Base-by-base conservation (phyloP, 768 basidiomycete genomes). In the Wakefieldia striispora region DNA sequence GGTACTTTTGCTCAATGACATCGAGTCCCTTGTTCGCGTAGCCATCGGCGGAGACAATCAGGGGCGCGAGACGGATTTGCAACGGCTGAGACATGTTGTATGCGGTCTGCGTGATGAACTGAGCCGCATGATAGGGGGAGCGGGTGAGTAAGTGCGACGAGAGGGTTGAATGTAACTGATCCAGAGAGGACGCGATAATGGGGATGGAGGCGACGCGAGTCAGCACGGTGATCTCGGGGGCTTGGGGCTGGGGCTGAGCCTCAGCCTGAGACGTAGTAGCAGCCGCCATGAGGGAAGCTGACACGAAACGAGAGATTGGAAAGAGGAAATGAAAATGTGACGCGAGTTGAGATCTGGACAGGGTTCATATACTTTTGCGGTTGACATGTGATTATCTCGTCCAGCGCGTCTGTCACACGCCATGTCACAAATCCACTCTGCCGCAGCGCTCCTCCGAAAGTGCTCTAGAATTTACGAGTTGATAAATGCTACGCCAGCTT, bases 21-120 rank as follows among this genome's bases (percentile, higher is more conserved):
- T 91, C 88, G 34, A 89, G 75, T 24, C 81, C 85, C 72, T 80
- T 83, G 76, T 88, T 87, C 24, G 85, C 89, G 45, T 70, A 70
- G n/a, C 69, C 78, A 55, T 91, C 81, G 2, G 79, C 86, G 40
- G 78, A 74, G 46, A 73, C 69, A 57, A 90, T 79, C 29, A 88
- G 61, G 8, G 89, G 86, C 0, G 82, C 83, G 19, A 91, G 69
- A 46, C 76, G 78, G 44, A 75, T 69, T 57, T 86, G 84, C 38
- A 90, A 50, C 4, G 89, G 87, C 59, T 81, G 81, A 0, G 86
- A 78, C 57, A 76, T 75, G 65, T 72, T 79, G 68, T 80, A 82
- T 12, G 83, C 83, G 19, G 79, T 70, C 23, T 65, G 70, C 3
- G 86, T 81, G 41, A 91, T 50, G 39, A 68, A 75, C 56, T 85